phyloP scores from a whole-genome alignment of 495 filamentous ascomycete species.

The Podospora pseudoanserina region DNA sequence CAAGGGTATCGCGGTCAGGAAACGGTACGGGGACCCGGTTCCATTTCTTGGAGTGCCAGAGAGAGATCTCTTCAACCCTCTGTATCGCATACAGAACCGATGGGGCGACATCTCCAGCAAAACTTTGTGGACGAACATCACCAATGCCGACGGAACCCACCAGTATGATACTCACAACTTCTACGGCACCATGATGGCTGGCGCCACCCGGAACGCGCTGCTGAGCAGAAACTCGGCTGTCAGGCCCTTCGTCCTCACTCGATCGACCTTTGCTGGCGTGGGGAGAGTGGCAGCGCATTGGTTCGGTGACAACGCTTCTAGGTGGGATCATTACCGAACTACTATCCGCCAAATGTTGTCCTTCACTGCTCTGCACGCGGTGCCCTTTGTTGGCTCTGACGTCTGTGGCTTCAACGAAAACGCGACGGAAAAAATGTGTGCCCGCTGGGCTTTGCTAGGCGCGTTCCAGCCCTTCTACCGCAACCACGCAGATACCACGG shows the following conservation, averaged over 20 bases:
- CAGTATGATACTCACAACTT: constrained; percentile 86
- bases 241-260: constrained; percentile 74
- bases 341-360: constrained; percentile 68
- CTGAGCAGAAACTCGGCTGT: constrained; percentile 56
- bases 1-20: background rate
- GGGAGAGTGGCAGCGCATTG: constrained; percentile 77
- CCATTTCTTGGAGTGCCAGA: constrained; percentile 52
- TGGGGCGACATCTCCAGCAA: constrained; percentile 59
- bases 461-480: constrained; percentile 85
- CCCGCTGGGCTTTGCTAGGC: constrained; percentile 75
- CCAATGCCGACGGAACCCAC: constrained; percentile 63
- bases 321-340: constrained; percentile 69
- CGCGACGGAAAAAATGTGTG: constrained; percentile 72
- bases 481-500: constrained; percentile 60
- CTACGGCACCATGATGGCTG: constrained; percentile 81
- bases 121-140: constrained; percentile 70
- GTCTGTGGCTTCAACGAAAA: constrained; percentile 73
- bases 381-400: constrained; percentile 80
- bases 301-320: constrained; percentile 79
- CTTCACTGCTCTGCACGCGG: constrained; percentile 74
- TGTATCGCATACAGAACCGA: constrained; percentile 71
- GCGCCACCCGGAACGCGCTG: constrained; percentile 62
- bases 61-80: constrained; percentile 64
- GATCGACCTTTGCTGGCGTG: constrained; percentile 50
- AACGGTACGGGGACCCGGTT: background rate